These are phyloP conservation scores for Aphanomyces stellatus DNA, from an alignment of 352 stramenopile species.

Conservation along the genomic window DNA sequence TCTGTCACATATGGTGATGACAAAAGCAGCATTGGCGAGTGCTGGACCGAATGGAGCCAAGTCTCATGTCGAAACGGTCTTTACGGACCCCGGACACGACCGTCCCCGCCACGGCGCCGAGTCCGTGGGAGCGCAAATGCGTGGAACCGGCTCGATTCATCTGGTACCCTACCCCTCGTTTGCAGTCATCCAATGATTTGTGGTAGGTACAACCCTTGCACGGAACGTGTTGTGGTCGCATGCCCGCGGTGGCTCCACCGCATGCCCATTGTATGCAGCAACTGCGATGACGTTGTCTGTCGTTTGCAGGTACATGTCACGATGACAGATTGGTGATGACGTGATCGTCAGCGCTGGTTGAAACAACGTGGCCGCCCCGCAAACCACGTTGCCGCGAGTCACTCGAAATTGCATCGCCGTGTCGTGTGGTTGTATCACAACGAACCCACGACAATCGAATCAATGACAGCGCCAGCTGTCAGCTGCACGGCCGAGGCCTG, in stretches of 20 bases:
- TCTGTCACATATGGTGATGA: not conserved
- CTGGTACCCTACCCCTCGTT: not conserved
- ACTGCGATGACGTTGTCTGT: not conserved
- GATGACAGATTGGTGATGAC: too few relatives aligned
- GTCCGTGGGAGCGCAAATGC: too few relatives aligned
- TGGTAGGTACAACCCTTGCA: not conserved
- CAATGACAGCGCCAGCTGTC: not conserved
- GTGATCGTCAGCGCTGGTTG: not conserved
- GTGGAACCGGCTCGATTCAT: too few relatives aligned
- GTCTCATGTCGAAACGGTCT: too few relatives aligned
- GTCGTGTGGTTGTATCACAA: not conserved
- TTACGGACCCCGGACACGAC: too few relatives aligned
- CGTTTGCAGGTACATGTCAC: conserved; percentile 4
- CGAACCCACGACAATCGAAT: too few relatives aligned
- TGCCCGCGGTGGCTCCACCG: not conserved
- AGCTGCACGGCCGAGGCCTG: not conserved
- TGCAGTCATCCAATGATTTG: not conserved
- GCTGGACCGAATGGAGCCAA: not conserved
- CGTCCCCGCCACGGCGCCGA: too few relatives aligned
- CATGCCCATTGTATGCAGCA: not conserved
- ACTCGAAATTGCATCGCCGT: not conserved
- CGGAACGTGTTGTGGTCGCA: not conserved
- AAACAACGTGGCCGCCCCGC: not conserved
- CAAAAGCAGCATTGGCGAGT: not conserved
- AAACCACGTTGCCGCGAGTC: not conserved